phyloP scores from a whole-genome alignment of 345 rosid genomes.

The Barbarea vulgaris region DNA sequence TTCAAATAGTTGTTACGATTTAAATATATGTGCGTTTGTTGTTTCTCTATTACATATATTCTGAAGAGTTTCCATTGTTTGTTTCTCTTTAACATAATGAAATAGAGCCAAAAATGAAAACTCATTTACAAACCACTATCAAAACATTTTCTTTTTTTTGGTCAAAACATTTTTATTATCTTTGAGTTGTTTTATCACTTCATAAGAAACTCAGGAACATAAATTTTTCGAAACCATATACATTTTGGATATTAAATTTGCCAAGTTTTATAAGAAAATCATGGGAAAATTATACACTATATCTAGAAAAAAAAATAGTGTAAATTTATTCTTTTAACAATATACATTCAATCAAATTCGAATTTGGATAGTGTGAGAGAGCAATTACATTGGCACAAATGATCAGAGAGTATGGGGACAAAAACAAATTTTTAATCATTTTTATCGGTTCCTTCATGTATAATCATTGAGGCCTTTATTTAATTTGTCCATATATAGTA shows the following conservation, averaged over 20 bases:
- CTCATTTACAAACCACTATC: neutral
- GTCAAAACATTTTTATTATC: neutral
- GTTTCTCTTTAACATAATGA: neutral
- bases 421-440: neutral
- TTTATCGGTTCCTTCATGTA: neutral
- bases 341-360: neutral
- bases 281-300: neutral
- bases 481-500: constrained; percentile 15
- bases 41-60: neutral
- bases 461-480: constrained; percentile 24
- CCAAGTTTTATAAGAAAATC: neutral
- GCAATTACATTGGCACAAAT: neutral
- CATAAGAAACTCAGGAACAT: neutral
- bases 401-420: neutral
- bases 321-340: neutral
- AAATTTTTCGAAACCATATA: neutral
- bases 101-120: neutral
- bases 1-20: neutral
- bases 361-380: neutral
- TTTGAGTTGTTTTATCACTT: neutral
- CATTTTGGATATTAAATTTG: neutral
- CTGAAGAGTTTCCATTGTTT: neutral
- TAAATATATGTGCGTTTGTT: neutral
- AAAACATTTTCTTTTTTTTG: too few relatives aligned
- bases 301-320: neutral